These are phyloP conservation scores for Trichophyton rubrum DNA, from an alignment of 2,329 filamentous ascomycete species.

Conservation along the genomic window DNA sequence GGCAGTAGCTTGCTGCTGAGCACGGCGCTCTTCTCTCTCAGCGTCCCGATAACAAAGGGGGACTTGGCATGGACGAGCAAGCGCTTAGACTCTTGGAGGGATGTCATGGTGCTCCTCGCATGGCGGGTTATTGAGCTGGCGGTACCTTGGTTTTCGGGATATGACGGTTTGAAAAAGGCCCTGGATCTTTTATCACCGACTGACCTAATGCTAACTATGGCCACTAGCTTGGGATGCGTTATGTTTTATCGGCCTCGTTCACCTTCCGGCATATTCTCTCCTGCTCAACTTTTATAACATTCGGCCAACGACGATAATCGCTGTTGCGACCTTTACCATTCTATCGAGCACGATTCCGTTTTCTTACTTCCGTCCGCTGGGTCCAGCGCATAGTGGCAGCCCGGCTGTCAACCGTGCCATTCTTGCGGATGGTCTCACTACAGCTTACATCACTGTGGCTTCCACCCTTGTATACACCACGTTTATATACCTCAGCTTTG, in stretches of 20 bases:
- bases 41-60: constrained; percentile 47
- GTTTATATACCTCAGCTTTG: constrained; percentile 56
- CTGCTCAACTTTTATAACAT: constrained; percentile 67
- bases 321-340: constrained; percentile 55
- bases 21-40: constrained; percentile 50
- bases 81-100: constrained; percentile 48
- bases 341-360: constrained; percentile 61
- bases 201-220: neutral
- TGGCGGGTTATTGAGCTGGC: constrained; percentile 54
- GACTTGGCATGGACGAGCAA: constrained; percentile 58
- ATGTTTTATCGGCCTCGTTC: constrained; percentile 54
- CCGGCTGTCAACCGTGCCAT: constrained; percentile 43
- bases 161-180: constrained; percentile 41
- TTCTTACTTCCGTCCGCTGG: constrained; percentile 56
- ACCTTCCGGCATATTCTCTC: constrained; percentile 64
- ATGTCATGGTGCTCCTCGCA: constrained; percentile 44
- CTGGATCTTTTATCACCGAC: neutral
- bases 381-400: constrained; percentile 49
- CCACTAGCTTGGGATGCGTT: constrained; percentile 40
- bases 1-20: constrained; percentile 49
- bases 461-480: constrained; percentile 62
- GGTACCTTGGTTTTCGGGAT: constrained; percentile 59
- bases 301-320: constrained; percentile 46
- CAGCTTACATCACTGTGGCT: constrained; percentile 53
- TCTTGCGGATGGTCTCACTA: constrained; percentile 49